A percentile compares a stretch with the other conserved stretches of the same genome.
phyloP scores from a whole-genome alignment of 2,329 filamentous ascomycete genomes.

The Thielaviopsis euricoi region DNA sequence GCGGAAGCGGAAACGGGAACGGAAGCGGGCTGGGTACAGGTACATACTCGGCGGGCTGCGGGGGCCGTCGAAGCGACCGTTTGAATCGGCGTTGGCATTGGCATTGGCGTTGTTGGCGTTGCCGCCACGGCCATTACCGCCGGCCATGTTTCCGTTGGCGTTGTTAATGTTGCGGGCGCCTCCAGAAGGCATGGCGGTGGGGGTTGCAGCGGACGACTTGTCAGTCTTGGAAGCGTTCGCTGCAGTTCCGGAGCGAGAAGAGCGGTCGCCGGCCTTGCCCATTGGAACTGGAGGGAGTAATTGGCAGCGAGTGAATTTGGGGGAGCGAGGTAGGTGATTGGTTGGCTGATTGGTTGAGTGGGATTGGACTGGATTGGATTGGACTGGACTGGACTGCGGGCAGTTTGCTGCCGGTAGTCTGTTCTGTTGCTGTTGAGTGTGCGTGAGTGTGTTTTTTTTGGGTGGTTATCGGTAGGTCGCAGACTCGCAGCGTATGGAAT shows the following conservation, averaged over 20 bases:
- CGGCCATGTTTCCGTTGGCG: neutral
- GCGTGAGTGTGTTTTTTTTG: neutral
- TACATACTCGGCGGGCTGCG: slow-evolving; percentile 46
- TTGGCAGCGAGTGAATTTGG: neutral
- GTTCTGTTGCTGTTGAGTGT: neutral
- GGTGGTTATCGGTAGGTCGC: neutral
- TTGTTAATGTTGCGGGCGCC: slow-evolving; percentile 7
- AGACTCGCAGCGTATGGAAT: neutral
- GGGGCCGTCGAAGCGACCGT: slow-evolving; percentile 37
- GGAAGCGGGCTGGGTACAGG: slow-evolving; percentile 18
- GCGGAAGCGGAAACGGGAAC: neutral
- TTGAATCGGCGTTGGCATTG: slow-evolving; percentile 2
- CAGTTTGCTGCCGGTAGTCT: neutral
- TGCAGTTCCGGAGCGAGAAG: slow-evolving; percentile 4
- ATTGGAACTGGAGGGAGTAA: slow-evolving; percentile 4
- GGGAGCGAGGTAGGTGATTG: neutral
- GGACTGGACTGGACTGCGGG: neutral
- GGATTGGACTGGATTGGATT: neutral
- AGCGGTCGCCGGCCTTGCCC: slow-evolving; percentile 7
- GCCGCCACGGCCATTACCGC: neutral
- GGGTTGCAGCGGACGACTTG: slow-evolving; percentile 1
- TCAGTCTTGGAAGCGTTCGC: slow-evolving; percentile 6
- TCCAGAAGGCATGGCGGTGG: neutral
- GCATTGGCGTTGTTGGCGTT: slow-evolving; percentile 5
- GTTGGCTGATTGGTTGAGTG: neutral